These are phyloP conservation scores for Puccinia hordei DNA, from an alignment of 1,284 basidiomycete genomes.

Conservation along the genomic window DNA sequence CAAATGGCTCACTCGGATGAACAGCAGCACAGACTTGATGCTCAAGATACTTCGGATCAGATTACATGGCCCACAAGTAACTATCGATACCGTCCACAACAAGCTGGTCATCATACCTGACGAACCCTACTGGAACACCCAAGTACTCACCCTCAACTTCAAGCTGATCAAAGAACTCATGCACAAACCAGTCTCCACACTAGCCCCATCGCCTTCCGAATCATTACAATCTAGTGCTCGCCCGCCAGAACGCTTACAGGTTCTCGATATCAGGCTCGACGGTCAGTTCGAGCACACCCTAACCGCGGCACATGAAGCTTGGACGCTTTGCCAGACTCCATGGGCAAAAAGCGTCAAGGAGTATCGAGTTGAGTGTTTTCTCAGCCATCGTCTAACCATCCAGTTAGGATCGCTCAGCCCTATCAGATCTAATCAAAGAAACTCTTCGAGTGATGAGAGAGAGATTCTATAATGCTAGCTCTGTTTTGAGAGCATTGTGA, in stretches of 20 bases:
- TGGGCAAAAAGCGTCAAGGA: conserved; percentile 42
- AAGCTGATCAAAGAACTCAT: conserved; percentile 25
- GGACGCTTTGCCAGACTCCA: conserved; percentile 33
- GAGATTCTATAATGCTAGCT: not conserved
- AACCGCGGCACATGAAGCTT: conserved; percentile 29
- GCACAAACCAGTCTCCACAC: conserved; percentile 1
- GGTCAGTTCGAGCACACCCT: conserved; percentile 44
- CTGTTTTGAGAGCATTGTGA: not conserved
- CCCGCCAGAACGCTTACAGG: not conserved
- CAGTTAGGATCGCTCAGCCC: not conserved
- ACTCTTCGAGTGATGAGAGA: not conserved
- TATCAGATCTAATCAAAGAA: not conserved
- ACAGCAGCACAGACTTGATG: conserved; percentile 10
- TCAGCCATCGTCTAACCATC: not conserved
- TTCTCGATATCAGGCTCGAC: conserved; percentile 42
- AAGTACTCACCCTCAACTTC: conserved; percentile 22
- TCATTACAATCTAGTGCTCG: not conserved
- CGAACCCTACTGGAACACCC: conserved; percentile 41
- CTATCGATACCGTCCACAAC: conserved; percentile 30
- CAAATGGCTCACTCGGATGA: conserved; percentile 11
- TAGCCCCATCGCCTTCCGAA: not conserved
- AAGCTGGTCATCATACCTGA: conserved; percentile 19
- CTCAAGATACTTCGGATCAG: conserved; percentile 17
- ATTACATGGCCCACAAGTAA: conserved; percentile 7
- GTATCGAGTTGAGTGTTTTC: conserved; percentile 46